Conservation (phyloP, 768 basidiomycete species). For the Sistotremastrum niveocremeum region DNA sequence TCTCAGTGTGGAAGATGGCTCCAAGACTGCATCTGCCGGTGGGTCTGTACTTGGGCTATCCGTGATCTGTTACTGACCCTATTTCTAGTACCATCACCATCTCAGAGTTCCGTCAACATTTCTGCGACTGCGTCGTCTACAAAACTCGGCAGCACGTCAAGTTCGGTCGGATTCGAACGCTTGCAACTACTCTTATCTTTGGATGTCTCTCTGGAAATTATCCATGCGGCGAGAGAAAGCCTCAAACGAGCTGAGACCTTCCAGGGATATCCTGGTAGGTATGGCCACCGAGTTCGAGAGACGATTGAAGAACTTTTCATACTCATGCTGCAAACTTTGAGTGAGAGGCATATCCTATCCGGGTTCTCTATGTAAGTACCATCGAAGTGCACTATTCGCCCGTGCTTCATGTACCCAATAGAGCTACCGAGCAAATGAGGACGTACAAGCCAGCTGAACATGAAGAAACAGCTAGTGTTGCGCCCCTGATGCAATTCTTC, state of each 20-base stretch:
- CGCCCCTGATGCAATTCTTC: constrained; percentile 91
- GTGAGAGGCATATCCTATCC: constrained; percentile 62
- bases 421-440: constrained; percentile 82
- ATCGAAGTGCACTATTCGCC: not conserved
- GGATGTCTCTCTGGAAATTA: constrained; percentile 80
- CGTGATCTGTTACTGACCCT: no score
- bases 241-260: constrained; percentile 91
- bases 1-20: not conserved
- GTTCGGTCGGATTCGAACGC: constrained; percentile 25
- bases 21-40: no score
- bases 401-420: constrained; percentile 15
- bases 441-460: constrained; percentile 85
- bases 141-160: not conserved
- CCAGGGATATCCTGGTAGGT: constrained; percentile 70
- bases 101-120: constrained; percentile 8
- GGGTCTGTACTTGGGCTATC: no score
- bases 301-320: constrained; percentile 93
- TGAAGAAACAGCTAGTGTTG: constrained; percentile 67
- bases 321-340: constrained; percentile 62
- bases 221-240: constrained; percentile 84
- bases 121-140: constrained; percentile 6
- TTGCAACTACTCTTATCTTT: constrained; percentile 86
- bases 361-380: constrained; percentile 64
- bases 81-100: constrained; percentile 6
- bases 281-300: constrained; percentile 78